Percentiles rank a stretch among this genome's conserved stretches.
These are phyloP conservation scores for Globisporangium paroecandrum DNA, from an alignment of 352 stramenopile genomes.

Conservation along the genomic window DNA sequence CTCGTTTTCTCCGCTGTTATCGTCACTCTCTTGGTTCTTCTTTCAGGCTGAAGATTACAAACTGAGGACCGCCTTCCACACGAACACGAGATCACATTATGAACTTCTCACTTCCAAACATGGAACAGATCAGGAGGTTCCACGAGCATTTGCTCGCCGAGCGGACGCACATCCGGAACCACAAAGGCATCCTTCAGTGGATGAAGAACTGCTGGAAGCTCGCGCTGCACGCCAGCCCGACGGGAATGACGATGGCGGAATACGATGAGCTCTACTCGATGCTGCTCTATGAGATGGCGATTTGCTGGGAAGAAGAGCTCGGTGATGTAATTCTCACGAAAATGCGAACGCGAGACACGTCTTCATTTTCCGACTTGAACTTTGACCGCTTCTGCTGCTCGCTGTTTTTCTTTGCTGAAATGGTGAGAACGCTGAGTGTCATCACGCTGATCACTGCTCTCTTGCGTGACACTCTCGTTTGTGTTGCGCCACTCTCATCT, in stretches of 20 bases:
- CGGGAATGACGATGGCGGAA: conserved; percentile 29
- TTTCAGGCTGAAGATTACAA: not conserved
- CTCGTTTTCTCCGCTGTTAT: not conserved
- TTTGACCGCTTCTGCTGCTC: conserved; percentile 58
- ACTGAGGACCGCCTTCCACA: not conserved
- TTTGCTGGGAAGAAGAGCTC: conserved; percentile 59
- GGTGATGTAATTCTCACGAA: conserved; percentile 40
- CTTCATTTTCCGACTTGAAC: conserved; percentile 31
- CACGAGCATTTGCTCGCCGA: conserved; percentile 42
- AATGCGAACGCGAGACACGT: conserved; percentile 45
- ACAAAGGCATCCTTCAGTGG: conserved; percentile 27
- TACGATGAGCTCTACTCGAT: conserved; percentile 49
- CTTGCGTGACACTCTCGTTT: not conserved
- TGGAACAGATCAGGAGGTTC: conserved; percentile 37
- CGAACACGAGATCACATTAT: not conserved
- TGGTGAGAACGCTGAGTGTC: conserved; percentile 26
- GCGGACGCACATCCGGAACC: conserved; percentile 46
- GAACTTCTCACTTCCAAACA: conserved; percentile 8
- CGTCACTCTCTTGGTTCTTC: not conserved
- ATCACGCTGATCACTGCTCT: not conserved
- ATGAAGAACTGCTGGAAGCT: conserved; percentile 48
- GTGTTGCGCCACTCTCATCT: not conserved
- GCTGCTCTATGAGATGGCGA: conserved; percentile 56
- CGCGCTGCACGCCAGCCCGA: conserved; percentile 13
- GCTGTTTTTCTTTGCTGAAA: conserved; percentile 55